phyloP scores from a whole-genome alignment of 2,329 filamentous ascomycete genomes.

The Colletotrichum eremochloae region DNA sequence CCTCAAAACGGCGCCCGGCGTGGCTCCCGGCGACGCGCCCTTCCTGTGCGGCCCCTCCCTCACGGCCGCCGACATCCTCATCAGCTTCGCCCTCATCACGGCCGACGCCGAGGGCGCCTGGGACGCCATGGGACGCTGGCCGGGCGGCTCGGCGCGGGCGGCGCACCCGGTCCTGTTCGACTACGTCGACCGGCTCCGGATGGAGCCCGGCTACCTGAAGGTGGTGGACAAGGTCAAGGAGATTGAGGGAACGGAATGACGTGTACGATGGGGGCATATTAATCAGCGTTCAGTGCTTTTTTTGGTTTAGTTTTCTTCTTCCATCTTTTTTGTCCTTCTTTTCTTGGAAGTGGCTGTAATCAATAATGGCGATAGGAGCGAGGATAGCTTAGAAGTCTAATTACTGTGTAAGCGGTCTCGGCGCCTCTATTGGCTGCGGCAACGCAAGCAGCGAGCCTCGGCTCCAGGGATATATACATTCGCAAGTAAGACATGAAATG shows the following conservation, averaged over 20 bases:
- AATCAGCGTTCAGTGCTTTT: not conserved
- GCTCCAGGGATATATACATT: not conserved
- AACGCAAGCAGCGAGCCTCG: not conserved
- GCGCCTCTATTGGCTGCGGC: not conserved
- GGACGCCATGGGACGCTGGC: conserved; percentile 57
- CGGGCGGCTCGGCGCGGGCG: conserved; percentile 54
- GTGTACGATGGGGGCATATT: not conserved
- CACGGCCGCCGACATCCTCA: conserved; percentile 66
- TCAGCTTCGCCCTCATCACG: conserved; percentile 66
- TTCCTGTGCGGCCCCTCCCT: conserved; percentile 65
- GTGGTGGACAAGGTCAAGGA: conserved; percentile 63
- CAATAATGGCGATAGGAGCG: not conserved
- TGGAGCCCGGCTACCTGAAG: conserved; percentile 61
- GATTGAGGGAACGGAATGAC: conserved; percentile 55
- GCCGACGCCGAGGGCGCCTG: conserved; percentile 52
- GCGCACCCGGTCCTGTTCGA: conserved; percentile 60
- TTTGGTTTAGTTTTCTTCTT: not conserved
- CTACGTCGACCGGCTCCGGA: conserved; percentile 61
- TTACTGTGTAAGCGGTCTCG: not conserved
- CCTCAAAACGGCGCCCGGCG: conserved; percentile 57
- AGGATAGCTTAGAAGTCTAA: not conserved
- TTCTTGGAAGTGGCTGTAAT: not conserved
- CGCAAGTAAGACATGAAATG: not conserved
- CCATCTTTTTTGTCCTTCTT: no score
- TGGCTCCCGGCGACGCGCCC: conserved; percentile 47